Evolutionary conservation across 2,329 filamentous ascomycete species (phyloP).

Genomic region (Fusarium sp.): DNA sequence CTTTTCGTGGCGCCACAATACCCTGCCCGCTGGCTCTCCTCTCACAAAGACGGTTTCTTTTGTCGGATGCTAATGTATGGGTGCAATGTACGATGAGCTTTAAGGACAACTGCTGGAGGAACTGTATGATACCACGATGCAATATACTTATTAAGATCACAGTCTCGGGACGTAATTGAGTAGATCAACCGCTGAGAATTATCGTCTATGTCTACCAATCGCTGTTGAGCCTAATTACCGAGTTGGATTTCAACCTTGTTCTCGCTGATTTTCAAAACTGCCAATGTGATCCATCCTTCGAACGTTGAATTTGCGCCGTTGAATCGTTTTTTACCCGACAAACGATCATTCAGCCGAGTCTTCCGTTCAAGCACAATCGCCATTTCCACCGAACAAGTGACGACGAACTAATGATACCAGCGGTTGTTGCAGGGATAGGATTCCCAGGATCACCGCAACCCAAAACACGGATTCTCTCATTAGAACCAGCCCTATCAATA

Average conservation of each 20-base stretch:
- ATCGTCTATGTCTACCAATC: background rate
- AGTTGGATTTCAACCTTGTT: background rate
- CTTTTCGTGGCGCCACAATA: background rate
- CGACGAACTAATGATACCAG: no score
- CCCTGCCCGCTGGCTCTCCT: slow-evolving; percentile 29
- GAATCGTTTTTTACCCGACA: background rate
- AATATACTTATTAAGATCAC: slow-evolving; percentile 37
- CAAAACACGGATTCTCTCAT: background rate
- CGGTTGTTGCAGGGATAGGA: background rate
- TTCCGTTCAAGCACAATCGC: background rate
- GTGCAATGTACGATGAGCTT: slow-evolving; percentile 37
- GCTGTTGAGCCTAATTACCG: background rate
- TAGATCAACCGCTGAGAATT: background rate
- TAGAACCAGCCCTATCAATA: background rate
- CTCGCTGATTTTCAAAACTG: no score
- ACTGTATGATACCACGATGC: slow-evolving; percentile 44
- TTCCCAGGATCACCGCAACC: background rate
- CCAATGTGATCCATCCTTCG: background rate
- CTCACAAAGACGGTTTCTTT: slow-evolving; percentile 36
- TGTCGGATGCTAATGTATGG: slow-evolving; percentile 38
- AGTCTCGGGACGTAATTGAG: background rate
- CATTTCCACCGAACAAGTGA: background rate
- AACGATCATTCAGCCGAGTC: background rate
- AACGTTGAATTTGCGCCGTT: background rate
- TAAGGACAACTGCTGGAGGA: slow-evolving; percentile 30